These are phyloP conservation scores for Fusarium sublunatum DNA, from an alignment of 2,329 filamentous ascomycete genomes.

Conservation along the genomic window DNA sequence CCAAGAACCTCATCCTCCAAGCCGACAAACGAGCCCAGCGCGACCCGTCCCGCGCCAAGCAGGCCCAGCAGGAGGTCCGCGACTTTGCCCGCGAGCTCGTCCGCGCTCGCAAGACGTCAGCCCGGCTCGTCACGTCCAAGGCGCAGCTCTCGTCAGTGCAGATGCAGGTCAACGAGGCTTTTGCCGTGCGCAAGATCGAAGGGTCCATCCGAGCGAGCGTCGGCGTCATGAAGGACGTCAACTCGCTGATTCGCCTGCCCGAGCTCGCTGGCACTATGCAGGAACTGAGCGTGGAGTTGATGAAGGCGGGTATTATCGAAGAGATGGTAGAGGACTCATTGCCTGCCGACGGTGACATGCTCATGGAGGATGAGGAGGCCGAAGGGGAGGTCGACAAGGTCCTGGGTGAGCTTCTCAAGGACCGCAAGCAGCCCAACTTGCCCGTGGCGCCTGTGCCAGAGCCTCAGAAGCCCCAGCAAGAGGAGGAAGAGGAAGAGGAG, in stretches of 20 bases:
- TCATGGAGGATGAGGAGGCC: conserved; percentile 81
- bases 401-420: conserved; percentile 88
- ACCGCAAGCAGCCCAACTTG: conserved; percentile 72
- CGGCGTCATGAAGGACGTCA: conserved; percentile 97
- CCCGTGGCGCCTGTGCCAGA: conserved; percentile 67
- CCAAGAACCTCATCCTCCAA: conserved; percentile 84
- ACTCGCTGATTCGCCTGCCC: conserved; percentile 83
- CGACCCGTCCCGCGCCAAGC: conserved; percentile 80
- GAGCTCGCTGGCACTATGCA: conserved; percentile 90
- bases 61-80: conserved; percentile 84
- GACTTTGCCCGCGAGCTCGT: conserved; percentile 91
- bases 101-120: conserved; percentile 78
- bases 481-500: conserved; percentile 72
- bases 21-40: conserved; percentile 84
- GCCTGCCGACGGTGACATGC: conserved; percentile 76
- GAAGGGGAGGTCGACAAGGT: conserved; percentile 92
- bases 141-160: conserved; percentile 92
- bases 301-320: conserved; percentile 96
- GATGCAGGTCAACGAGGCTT: conserved; percentile 98
- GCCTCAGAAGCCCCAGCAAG: conserved; percentile 63
- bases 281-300: conserved; percentile 85
- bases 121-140: conserved; percentile 84
- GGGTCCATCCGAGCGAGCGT: conserved; percentile 87
- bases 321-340: conserved; percentile 93
- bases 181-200: conserved; percentile 94